Evolutionary conservation across 2,329 filamentous ascomycete species (phyloP).

Genomic region (Xylaria sp.): DNA sequence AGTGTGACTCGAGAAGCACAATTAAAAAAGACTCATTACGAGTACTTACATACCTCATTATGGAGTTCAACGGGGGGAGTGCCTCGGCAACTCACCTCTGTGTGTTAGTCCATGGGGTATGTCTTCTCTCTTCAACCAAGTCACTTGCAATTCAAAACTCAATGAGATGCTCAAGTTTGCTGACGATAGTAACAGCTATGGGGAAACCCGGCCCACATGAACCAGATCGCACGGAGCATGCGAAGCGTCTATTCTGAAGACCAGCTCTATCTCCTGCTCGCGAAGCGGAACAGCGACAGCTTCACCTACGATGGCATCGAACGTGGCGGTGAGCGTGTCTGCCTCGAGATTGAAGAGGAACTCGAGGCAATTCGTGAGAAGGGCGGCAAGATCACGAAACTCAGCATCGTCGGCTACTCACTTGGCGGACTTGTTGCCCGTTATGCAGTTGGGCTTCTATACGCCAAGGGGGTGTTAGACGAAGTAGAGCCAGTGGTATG

Average conservation of each 20-base stretch:
- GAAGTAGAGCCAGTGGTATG: constrained; percentile 69
- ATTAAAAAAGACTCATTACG: too few relatives aligned
- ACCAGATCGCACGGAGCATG: constrained; percentile 60
- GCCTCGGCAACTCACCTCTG: constrained; percentile 63
- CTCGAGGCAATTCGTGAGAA: constrained; percentile 50
- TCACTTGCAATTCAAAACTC: too few relatives aligned
- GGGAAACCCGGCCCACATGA: constrained; percentile 73
- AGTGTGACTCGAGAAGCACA: not conserved
- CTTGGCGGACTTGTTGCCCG: constrained; percentile 80
- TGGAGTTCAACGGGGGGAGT: constrained; percentile 43
- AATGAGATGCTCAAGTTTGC: constrained; percentile 12
- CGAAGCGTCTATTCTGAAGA: constrained; percentile 57
- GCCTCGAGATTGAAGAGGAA: constrained; percentile 61
- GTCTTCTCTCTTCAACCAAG: constrained; percentile 26
- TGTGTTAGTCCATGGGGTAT: constrained; percentile 71
- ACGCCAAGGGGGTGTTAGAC: constrained; percentile 75
- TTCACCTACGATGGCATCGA: constrained; percentile 69
- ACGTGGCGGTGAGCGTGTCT: constrained; percentile 61
- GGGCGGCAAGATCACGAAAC: constrained; percentile 69
- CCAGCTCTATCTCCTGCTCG: constrained; percentile 63
- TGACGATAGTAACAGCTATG: constrained; percentile 51
- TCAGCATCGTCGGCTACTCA: constrained; percentile 87
- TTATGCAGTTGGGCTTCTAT: constrained; percentile 79
- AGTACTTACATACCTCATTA: not conserved
- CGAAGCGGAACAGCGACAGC: constrained; percentile 67